Conservation (phyloP, 2,329 filamentous ascomycete genomes). For the Sclerotiophoma versabilis region DNA sequence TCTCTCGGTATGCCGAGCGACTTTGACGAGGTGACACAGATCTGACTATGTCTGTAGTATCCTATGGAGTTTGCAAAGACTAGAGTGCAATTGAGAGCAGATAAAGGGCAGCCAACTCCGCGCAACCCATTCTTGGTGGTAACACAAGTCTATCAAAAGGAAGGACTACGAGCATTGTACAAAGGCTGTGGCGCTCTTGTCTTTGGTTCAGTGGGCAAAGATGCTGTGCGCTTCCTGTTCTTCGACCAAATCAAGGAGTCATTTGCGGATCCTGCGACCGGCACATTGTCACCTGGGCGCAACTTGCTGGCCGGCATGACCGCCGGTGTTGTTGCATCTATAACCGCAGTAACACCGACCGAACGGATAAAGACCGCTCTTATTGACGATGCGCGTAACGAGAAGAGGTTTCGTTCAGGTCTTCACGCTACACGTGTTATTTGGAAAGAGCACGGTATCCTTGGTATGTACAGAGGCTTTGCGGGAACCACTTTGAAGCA, state of each 20-base stretch:
- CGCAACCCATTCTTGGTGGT: constrained; percentile 67
- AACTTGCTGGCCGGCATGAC: constrained; percentile 71
- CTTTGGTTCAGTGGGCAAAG: constrained; percentile 68
- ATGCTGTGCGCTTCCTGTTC: constrained; percentile 70
- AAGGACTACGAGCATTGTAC: constrained; percentile 67
- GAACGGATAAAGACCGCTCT: constrained; percentile 73
- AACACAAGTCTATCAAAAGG: constrained; percentile 60
- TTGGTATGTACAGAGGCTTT: constrained; percentile 65
- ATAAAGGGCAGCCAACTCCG: constrained; percentile 54
- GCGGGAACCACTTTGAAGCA: constrained; percentile 69
- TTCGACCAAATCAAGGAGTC: constrained; percentile 70
- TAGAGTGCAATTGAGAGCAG: constrained; percentile 62
- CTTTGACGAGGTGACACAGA: neutral
- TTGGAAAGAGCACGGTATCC: constrained; percentile 60
- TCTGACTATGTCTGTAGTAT: constrained; percentile 51
- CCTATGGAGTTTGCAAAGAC: constrained; percentile 75
- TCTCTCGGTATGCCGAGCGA: constrained; percentile 36
- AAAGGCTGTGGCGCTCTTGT: constrained; percentile 69
- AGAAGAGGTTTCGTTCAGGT: constrained; percentile 59
- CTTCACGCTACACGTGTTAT: constrained; percentile 60
- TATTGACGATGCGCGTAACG: constrained; percentile 65
- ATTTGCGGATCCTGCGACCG: constrained; percentile 63
- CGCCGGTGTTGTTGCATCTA: constrained; percentile 66
- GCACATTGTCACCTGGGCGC: constrained; percentile 61
- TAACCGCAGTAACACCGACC: constrained; percentile 71